phyloP scores from a whole-genome alignment of 306 rosid genomes.

The Senna tora region DNA sequence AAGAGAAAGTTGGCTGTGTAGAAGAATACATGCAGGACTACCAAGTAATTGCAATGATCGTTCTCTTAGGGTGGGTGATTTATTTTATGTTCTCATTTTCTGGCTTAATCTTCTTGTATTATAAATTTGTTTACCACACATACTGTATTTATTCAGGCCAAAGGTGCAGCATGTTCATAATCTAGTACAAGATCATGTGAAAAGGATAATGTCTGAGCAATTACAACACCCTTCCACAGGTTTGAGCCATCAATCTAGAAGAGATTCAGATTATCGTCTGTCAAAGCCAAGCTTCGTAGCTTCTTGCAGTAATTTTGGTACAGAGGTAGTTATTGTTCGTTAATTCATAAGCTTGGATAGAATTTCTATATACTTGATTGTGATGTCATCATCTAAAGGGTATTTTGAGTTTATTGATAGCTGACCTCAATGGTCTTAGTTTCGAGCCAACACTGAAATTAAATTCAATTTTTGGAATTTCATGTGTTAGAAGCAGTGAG shows the following conservation, averaged over 20 bases:
- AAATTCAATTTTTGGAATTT: neutral
- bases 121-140: conserved; percentile 13
- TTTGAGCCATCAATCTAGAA: conserved; percentile 44
- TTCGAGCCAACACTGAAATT: neutral
- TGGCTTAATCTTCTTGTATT: conserved; percentile 3
- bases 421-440: conserved; percentile 1
- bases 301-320: conserved; percentile 86
- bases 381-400: neutral
- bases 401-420: conserved; percentile 21
- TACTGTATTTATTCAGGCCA: conserved; percentile 58
- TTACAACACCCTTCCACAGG: conserved; percentile 56
- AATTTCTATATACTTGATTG: neutral
- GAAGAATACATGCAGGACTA: conserved; percentile 75
- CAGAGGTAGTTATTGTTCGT: conserved; percentile 56
- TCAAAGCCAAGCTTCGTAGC: conserved; percentile 73
- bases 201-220: conserved; percentile 70
- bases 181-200: conserved; percentile 63
- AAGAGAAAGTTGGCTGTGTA: conserved; percentile 49
- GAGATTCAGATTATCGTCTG: conserved; percentile 41
- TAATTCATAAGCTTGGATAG: neutral
- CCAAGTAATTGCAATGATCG: conserved; percentile 88
- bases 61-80: conserved; percentile 71
- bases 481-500: neutral
- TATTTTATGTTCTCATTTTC: conserved; percentile 15
- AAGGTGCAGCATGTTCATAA: conserved; percentile 69